Conservation (phyloP, 306 rosid species). For the Cicer arietinum region DNA sequence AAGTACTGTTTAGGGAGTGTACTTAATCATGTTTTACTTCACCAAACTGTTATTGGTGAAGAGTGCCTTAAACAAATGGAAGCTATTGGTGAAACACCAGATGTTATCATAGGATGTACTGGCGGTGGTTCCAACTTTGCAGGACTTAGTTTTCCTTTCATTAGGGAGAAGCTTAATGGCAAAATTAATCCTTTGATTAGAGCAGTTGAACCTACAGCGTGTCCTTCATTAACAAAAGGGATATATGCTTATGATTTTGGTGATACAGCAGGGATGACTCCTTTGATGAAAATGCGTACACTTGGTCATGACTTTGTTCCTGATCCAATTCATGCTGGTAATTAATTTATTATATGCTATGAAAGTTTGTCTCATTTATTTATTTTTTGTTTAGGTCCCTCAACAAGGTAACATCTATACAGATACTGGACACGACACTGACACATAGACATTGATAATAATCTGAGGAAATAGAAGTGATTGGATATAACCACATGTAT, state of each 20-base stretch:
- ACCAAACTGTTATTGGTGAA: conserved; percentile 91
- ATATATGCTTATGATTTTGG: conserved; percentile 82
- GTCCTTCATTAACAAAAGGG: conserved; percentile 96
- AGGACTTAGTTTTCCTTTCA: conserved; percentile 90
- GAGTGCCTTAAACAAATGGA: conserved; percentile 94
- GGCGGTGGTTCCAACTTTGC: conserved; percentile 98
- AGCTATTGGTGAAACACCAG: conserved; percentile 88
- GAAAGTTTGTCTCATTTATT: conserved; percentile 9
- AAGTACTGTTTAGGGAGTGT: conserved; percentile 95
- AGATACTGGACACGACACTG: neutral
- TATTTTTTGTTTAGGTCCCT: neutral
- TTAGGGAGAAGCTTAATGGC: conserved; percentile 76
- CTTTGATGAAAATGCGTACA: conserved; percentile 97
- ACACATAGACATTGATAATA: neutral
- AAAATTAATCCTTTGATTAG: conserved; percentile 82
- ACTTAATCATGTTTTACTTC: conserved; percentile 90
- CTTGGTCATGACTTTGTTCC: conserved; percentile 94
- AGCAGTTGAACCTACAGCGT: conserved; percentile 91
- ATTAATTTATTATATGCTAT: neutral
- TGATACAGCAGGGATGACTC: conserved; percentile 93
- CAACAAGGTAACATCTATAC: neutral
- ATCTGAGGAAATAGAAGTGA: neutral
- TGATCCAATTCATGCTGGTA: conserved; percentile 97
- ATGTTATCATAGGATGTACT: conserved; percentile 86
- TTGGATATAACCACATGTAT: neutral